These are phyloP conservation scores for Larix kaempferi DNA, from an alignment of 75 land plant species.

Conservation along the genomic window DNA sequence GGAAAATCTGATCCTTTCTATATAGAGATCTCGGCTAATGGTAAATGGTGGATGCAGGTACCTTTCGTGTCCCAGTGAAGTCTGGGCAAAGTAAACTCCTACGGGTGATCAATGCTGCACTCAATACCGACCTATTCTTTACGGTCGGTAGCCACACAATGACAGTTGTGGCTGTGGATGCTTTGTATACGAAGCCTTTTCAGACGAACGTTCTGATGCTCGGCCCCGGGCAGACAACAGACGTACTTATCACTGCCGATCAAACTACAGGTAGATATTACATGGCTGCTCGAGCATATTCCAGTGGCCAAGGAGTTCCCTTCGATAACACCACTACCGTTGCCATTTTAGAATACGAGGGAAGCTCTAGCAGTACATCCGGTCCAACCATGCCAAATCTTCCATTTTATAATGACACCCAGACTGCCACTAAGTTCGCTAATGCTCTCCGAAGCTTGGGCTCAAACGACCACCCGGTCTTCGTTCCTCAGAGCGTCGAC, in stretches of 20 bases:
- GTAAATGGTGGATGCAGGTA: constrained; percentile 19
- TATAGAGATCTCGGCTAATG: not conserved
- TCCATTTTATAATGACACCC: constrained; percentile 31
- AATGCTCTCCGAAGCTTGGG: constrained; percentile 37
- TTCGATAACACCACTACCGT: constrained; percentile 44
- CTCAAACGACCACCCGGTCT: constrained; percentile 36
- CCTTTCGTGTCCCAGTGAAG: constrained; percentile 32
- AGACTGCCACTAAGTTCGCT: constrained; percentile 25
- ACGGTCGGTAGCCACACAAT: constrained; percentile 36
- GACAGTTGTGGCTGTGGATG: constrained; percentile 33
- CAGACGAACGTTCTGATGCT: constrained; percentile 30
- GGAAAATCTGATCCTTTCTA: not conserved
- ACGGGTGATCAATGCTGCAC: constrained; percentile 36
- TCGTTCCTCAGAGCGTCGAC: constrained; percentile 54
- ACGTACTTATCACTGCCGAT: constrained; percentile 28
- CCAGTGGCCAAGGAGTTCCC: constrained; percentile 19
- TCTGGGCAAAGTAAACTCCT: constrained; percentile 37
- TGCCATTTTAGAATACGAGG: constrained; percentile 34
- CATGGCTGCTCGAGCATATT: constrained; percentile 29
- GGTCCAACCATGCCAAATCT: constrained; percentile 39
- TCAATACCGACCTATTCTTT: constrained; percentile 51
- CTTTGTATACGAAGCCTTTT: constrained; percentile 46
- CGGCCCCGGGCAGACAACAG: constrained; percentile 66
- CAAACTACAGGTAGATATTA: constrained; percentile 15
- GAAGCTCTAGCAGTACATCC: not conserved